Evolutionary conservation across 2,329 filamentous ascomycete genomes (phyloP).

Genomic region (Sphaerostilbella broomeana): DNA sequence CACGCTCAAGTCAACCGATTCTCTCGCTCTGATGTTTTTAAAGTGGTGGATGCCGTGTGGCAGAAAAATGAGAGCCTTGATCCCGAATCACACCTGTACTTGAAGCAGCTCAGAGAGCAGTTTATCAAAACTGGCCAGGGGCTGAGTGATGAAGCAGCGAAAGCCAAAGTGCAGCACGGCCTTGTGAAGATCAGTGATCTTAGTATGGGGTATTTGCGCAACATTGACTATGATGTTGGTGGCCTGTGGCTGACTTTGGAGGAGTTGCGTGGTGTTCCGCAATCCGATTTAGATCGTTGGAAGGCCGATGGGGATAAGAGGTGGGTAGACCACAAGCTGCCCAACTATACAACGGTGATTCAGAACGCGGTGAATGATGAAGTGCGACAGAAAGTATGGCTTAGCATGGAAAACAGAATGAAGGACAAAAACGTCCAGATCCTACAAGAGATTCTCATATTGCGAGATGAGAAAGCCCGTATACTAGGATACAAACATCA

Average conservation of each 20-base stretch:
- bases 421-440: constrained; percentile 53
- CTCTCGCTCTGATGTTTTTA: constrained; percentile 70
- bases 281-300: constrained; percentile 51
- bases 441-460: constrained; percentile 61
- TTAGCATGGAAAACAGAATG: constrained; percentile 68
- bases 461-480: constrained; percentile 65
- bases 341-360: constrained; percentile 8
- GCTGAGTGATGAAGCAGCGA: constrained; percentile 1
- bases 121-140: constrained; percentile 7
- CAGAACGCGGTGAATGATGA: constrained; percentile 21
- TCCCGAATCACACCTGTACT: constrained; percentile 1
- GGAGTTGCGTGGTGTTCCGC: constrained; percentile 64
- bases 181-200: constrained; percentile 6
- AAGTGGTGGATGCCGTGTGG: constrained; percentile 46
- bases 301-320: constrained; percentile 10
- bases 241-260: constrained; percentile 64
- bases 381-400: constrained; percentile 57
- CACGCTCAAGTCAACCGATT: constrained; percentile 64
- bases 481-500: constrained; percentile 58
- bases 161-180: constrained; percentile 1
- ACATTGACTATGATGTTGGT: constrained; percentile 67
- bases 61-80: constrained; percentile 2
- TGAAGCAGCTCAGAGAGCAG: constrained; percentile 1
- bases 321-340: constrained; percentile 10
- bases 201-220: constrained; percentile 39